Percentiles rank a stretch among this genome's conserved stretches.
Conservation (phyloP, 176 grass and related monocot genomes). For the Puya raimondii region DNA sequence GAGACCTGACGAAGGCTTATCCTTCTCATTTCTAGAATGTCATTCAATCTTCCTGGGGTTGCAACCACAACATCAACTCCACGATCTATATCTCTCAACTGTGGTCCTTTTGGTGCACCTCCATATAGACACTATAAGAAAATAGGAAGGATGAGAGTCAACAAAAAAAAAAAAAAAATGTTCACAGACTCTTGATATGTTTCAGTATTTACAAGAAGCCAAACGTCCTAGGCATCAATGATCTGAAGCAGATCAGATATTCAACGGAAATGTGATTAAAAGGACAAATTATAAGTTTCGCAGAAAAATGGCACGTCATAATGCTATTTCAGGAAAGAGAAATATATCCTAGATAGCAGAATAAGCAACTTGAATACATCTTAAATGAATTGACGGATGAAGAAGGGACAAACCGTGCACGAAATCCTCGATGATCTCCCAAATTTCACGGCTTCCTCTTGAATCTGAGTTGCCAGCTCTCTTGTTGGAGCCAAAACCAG, state of each 20-base stretch:
- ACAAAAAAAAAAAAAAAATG: slow-evolving; percentile 14
- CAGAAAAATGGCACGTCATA: neutral
- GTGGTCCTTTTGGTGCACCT: slow-evolving; percentile 91
- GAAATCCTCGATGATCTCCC: slow-evolving; percentile 78
- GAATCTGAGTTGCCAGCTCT: slow-evolving; percentile 90
- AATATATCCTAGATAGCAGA: neutral
- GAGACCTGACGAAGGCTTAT: slow-evolving; percentile 65
- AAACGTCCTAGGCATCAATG: neutral
- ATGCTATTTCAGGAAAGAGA: neutral
- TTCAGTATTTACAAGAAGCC: neutral
- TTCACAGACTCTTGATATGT: neutral
- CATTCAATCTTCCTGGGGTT: slow-evolving; percentile 93
- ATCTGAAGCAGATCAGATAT: neutral
- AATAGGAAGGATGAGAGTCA: slow-evolving; percentile 7
- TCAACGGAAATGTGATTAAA: neutral
- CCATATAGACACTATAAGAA: slow-evolving; percentile 78
- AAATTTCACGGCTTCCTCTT: slow-evolving; percentile 90
- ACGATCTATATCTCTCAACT: slow-evolving; percentile 82
- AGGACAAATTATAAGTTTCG: neutral
- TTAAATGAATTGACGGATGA: neutral
- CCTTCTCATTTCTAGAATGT: slow-evolving; percentile 87
- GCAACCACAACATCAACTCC: slow-evolving; percentile 97
- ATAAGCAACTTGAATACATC: neutral
- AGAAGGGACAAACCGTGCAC: slow-evolving; percentile 59
- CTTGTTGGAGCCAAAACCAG: slow-evolving; percentile 92